A percentile compares a stretch with the other conserved stretches of the same genome.
Evolutionary conservation across 2,329 filamentous ascomycete species (phyloP).

Genomic region (Aspergillus aculeatus): DNA sequence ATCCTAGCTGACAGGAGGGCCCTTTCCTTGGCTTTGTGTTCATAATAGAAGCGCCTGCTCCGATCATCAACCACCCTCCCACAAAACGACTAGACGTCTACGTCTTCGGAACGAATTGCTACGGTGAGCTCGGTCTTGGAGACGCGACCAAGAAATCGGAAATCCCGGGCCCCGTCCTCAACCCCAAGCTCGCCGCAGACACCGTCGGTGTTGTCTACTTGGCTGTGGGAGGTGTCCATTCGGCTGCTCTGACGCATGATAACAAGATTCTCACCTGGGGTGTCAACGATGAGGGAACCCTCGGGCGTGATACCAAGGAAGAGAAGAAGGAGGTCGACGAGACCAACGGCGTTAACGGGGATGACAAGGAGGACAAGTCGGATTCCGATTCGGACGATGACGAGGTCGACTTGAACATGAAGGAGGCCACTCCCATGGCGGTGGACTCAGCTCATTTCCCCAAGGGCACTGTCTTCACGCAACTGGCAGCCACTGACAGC

Average conservation of each 20-base stretch:
- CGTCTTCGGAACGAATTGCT: slow-evolving; percentile 73
- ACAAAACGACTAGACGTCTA: slow-evolving; percentile 67
- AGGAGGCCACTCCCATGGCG: slow-evolving; percentile 65
- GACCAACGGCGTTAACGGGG: slow-evolving; percentile 16
- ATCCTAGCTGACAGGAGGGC: not conserved
- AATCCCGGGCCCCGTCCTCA: slow-evolving; percentile 69
- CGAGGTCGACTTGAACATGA: slow-evolving; percentile 64
- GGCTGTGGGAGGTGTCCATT: slow-evolving; percentile 72
- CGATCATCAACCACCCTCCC: slow-evolving; percentile 44
- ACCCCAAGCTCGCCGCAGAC: slow-evolving; percentile 57
- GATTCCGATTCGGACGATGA: slow-evolving; percentile 52
- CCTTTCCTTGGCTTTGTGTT: not conserved
- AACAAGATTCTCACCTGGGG: slow-evolving; percentile 86
- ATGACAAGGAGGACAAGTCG: slow-evolving; percentile 27
- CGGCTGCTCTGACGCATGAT: slow-evolving; percentile 69
- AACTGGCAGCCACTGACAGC: slow-evolving; percentile 71
- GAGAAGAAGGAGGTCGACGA: slow-evolving; percentile 56
- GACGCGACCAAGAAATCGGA: slow-evolving; percentile 61
- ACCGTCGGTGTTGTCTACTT: slow-evolving; percentile 55
- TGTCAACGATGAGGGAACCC: slow-evolving; percentile 76
- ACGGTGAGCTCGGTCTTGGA: slow-evolving; percentile 76
- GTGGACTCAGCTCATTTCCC: slow-evolving; percentile 57
- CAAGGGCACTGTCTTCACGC: slow-evolving; percentile 61
- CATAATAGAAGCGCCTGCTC: not conserved
- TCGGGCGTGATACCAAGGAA: slow-evolving; percentile 65